Percentiles rank a stretch among this genome's conserved stretches.
Conservation (phyloP, 2,329 filamentous ascomycete species). For the Chaetomiaceae sp. region DNA sequence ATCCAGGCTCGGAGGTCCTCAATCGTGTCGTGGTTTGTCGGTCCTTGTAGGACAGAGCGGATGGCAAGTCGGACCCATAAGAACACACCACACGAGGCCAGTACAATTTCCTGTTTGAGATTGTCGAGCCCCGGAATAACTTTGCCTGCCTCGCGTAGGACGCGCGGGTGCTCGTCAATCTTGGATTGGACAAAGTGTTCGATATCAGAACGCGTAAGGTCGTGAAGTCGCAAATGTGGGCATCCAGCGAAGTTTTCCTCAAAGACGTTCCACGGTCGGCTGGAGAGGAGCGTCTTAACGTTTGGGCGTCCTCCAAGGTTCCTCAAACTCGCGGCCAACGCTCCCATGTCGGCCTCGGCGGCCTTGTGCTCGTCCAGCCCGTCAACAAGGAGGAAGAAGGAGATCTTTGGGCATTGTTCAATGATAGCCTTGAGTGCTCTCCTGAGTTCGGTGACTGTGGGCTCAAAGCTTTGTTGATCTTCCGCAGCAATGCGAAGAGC, state of each 20-base stretch:
- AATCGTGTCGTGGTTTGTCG: neutral
- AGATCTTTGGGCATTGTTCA: neutral
- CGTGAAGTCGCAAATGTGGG: neutral
- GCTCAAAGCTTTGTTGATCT: neutral
- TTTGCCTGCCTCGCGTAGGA: too few relatives aligned
- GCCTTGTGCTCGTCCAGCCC: too few relatives aligned
- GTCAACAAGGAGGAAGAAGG: neutral
- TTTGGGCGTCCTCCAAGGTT: neutral
- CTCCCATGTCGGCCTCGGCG: neutral
- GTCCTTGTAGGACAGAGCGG: neutral
- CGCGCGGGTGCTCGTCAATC: neutral
- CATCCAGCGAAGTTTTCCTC: slow-evolving; percentile 1
- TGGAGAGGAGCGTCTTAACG: slow-evolving; percentile 2
- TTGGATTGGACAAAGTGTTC: neutral
- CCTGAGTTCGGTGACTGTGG: neutral
- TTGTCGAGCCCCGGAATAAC: neutral
- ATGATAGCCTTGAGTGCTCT: neutral
- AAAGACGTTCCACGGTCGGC: slow-evolving; percentile 7
- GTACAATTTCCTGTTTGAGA: neutral
- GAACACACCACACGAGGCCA: neutral
- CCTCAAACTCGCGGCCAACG: neutral
- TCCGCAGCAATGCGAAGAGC: neutral
- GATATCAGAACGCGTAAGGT: slow-evolving; percentile 4
- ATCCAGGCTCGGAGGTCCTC: neutral
- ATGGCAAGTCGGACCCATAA: neutral